Percentiles rank a stretch among this genome's conserved stretches.
These are phyloP conservation scores for Bifiguratus adelaidae DNA, from an alignment of 192 early-diverging fungal species.

Conservation along the genomic window DNA sequence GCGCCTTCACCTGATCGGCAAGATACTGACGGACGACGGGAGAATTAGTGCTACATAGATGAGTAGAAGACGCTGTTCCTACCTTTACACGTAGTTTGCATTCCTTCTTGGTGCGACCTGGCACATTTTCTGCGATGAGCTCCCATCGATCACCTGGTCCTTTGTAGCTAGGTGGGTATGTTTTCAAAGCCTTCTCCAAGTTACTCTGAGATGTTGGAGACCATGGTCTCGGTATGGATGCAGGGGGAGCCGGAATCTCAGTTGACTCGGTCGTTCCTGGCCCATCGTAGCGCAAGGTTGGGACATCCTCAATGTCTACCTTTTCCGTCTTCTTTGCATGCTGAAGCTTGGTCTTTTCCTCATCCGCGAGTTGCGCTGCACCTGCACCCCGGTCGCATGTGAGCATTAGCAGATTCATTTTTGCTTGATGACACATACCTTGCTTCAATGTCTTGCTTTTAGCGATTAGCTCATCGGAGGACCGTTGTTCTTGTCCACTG, in stretches of 20 bases:
- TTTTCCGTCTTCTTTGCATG: conserved; percentile 22
- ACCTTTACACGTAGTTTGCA: conserved; percentile 53
- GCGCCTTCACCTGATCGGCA: background rate
- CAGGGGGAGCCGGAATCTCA: conserved; percentile 7
- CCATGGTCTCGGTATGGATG: conserved; percentile 31
- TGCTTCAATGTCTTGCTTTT: conserved; percentile 61
- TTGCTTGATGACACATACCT: conserved; percentile 32
- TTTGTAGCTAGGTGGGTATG: conserved; percentile 42
- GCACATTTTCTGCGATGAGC: conserved; percentile 43
- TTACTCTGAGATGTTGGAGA: conserved; percentile 34
- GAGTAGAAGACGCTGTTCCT: background rate
- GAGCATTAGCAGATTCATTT: background rate
- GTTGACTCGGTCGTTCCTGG: background rate
- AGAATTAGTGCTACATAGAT: background rate
- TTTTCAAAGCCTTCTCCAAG: conserved; percentile 44
- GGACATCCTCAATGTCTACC: conserved; percentile 23
- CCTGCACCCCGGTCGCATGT: conserved; percentile 6
- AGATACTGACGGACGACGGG: background rate
- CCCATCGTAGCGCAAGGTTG: conserved; percentile 34
- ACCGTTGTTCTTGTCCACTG: conserved; percentile 41
- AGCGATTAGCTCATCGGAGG: conserved; percentile 59
- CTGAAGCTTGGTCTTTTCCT: conserved; percentile 24
- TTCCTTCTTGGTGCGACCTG: conserved; percentile 50
- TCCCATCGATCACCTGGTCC: conserved; percentile 54
- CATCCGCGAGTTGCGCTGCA: conserved; percentile 14